Evolutionary conservation across 208 protist species (phyloP).

Genomic region (Acanthamoeba culbertsoni): DNA sequence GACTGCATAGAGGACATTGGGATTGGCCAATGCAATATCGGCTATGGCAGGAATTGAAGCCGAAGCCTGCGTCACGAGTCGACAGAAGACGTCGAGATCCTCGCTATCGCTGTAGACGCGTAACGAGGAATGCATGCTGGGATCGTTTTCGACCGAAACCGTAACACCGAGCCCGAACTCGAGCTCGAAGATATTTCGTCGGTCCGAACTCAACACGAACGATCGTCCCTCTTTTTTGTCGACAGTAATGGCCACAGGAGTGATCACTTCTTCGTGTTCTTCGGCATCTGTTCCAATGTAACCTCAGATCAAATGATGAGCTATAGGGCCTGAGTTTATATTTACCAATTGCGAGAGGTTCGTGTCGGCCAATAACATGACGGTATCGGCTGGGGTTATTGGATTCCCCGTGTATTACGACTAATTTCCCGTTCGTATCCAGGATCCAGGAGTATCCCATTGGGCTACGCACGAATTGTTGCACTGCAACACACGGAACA

Average conservation of each 20-base stretch:
- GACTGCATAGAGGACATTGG: not conserved
- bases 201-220: not conserved
- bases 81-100: not conserved
- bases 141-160: not conserved
- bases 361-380: too few species aligned
- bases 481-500: not conserved
- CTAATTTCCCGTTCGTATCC: not conserved
- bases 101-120: not conserved
- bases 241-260: not conserved
- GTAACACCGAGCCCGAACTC: not conserved
- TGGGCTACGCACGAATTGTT: not conserved
- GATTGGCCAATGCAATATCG: not conserved
- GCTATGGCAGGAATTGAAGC: not conserved
- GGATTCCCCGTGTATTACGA: not conserved
- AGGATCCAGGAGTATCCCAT: not conserved
- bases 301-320: too few species aligned
- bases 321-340: too few species aligned
- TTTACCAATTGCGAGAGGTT: too few species aligned
- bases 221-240: not conserved
- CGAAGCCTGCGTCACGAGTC: not conserved
- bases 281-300: too few species aligned
- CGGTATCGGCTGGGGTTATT: not conserved
- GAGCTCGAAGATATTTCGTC: not conserved
- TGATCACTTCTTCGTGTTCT: not conserved
- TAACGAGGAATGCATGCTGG: not conserved